Evolutionary conservation across 148 eudicot genomes (phyloP), one percentile per base, ranked within the genome.

Genomic region (Camellia granthamiana): DNA sequence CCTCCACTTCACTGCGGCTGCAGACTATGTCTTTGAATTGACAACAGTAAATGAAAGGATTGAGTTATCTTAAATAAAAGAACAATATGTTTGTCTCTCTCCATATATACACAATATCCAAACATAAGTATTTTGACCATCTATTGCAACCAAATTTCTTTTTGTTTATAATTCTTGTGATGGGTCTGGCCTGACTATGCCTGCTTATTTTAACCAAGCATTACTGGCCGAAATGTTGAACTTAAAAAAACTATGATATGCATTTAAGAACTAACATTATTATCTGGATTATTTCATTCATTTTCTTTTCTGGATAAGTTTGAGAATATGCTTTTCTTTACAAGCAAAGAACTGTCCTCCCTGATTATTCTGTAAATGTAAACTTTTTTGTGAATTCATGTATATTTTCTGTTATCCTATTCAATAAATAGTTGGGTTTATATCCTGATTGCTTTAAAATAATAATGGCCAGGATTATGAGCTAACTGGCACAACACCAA

Each of bases 401-500:
- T 38, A 16, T 47, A 47, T 18, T 69, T 5, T 38, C 54, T 69
- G 7, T 78, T 44, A 23, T 30, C 15, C 38, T 2, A 43, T 19
- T 68, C 60, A 69, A 44, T 18, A 13, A 6, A 18, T 4, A 21
- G 41, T 44, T 71, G 7, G 56, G 65, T 6, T 52, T 60, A 49
- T 23, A 13, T 55, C 21, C 6, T 62, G 46, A 67, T 54, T 81
- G 69, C 4, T 54, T 23, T 15, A 77, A 13, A 23, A 23, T 23
- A 23, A 46, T 43, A 62, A 21, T 51, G 76, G 55, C 44, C 85
- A 96, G 99, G 99, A 96, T 44, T 96, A 96, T 74, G 95, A 96
- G 84, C 92, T 94, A 82, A 93, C 93, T 2, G 98, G 99, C 43
- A 81, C 88, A 21, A 94, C 99, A 72, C 98, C 99, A 58, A 75